Percentiles rank a stretch among this genome's conserved stretches.
These are phyloP conservation scores for Vitis amurensis DNA, from an alignment of 164 flowering plant genomes.

Conservation along the genomic window DNA sequence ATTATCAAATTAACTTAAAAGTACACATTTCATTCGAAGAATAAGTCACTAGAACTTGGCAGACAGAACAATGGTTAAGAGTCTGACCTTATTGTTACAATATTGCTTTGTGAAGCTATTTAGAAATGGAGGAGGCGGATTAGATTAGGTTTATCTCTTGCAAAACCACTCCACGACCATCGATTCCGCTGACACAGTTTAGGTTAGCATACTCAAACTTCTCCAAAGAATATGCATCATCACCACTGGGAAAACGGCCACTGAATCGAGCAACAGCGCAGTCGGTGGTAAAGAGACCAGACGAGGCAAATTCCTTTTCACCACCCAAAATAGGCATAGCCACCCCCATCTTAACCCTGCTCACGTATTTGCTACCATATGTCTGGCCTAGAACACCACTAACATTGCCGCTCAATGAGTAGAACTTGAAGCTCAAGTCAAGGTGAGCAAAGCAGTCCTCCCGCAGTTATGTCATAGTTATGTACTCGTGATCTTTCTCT, in stretches of 20 bases:
- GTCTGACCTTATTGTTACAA: too few species aligned
- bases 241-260: not conserved
- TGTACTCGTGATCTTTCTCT: constrained; percentile 49
- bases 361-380: constrained; percentile 39
- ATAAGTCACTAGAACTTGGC: too few species aligned
- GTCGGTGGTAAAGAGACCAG: constrained; percentile 47
- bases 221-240: not conserved
- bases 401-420: constrained; percentile 41
- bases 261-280: constrained; percentile 41
- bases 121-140: too few species aligned
- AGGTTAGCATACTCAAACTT: constrained; percentile 19
- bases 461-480: constrained; percentile 47
- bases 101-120: too few species aligned
- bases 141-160: constrained; percentile 28
- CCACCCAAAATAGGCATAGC: constrained; percentile 67
- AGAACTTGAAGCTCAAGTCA: constrained; percentile 65
- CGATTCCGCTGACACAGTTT: constrained; percentile 31
- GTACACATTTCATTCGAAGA: too few species aligned
- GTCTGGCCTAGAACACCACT: constrained; percentile 64
- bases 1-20: too few species aligned
- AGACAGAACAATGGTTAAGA: too few species aligned
- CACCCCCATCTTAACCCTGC: constrained; percentile 46
- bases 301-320: constrained; percentile 35
- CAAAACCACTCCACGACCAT: constrained; percentile 50
- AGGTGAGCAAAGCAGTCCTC: constrained; percentile 74